phyloP scores from a whole-genome alignment of 2,329 filamentous ascomycete genomes.

The Periconia macrospinosa region DNA sequence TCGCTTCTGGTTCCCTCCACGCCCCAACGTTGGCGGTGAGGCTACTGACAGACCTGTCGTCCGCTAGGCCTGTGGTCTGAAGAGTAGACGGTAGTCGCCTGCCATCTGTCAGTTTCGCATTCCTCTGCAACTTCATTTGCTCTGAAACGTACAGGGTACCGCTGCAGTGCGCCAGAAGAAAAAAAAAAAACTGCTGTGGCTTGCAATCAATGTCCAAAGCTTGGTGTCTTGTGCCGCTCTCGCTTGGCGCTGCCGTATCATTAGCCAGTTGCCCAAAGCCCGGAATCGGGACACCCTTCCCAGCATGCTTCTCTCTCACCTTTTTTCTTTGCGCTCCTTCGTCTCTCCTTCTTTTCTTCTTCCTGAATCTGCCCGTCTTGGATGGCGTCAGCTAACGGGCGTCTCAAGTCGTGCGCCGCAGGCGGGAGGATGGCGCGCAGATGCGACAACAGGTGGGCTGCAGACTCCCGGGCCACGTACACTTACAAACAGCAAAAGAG shows the following conservation, averaged over 20 bases:
- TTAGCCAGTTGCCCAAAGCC: too few species aligned
- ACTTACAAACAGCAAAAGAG: slow-evolving; percentile 1
- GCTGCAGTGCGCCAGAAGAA: background rate
- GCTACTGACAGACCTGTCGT: slow-evolving; percentile 16
- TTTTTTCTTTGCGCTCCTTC: background rate
- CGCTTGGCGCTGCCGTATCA: background rate
- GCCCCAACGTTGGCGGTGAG: slow-evolving; percentile 36
- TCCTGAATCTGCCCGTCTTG: background rate
- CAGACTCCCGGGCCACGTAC: slow-evolving; percentile 4
- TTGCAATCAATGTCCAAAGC: too few species aligned
- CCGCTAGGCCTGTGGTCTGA: too few species aligned
- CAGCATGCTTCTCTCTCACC: too few species aligned
- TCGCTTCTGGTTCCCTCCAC: slow-evolving; percentile 28
- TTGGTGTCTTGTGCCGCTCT: slow-evolving; percentile 1
- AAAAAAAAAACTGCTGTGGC: too few species aligned
- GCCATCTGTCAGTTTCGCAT: slow-evolving; percentile 37
- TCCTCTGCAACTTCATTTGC: slow-evolving; percentile 29
- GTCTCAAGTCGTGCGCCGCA: too few species aligned
- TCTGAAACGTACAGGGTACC: slow-evolving; percentile 38
- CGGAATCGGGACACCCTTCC: too few species aligned
- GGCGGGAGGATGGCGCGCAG: background rate
- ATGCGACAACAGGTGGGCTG: background rate
- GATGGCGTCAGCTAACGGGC: background rate
- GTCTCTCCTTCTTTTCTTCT: background rate
- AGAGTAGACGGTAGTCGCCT: too few species aligned